Base-by-base conservation (phyloP, 1,284 basidiomycete genomes). In the Ceratobasidium sp. region DNA sequence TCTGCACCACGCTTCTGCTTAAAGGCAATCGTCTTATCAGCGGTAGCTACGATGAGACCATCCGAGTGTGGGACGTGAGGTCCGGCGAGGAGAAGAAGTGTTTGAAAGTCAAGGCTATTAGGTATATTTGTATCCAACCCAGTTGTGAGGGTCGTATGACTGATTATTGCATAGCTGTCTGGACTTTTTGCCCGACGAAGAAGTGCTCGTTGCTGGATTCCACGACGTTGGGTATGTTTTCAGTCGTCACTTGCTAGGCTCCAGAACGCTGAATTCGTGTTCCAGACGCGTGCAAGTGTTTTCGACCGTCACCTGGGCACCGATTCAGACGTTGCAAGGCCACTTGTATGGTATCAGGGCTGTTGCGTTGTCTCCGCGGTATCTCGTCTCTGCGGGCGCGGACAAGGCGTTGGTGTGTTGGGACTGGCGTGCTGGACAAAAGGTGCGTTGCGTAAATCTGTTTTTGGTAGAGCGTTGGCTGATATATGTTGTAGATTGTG, bases 141-240 rank as follows among this genome's bases (percentile, higher is more conserved):
- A 13, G n/a, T 12, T 23, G 61, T 57, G 12, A 15, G 12, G 10
- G 33, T n/a, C 1, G 12, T 50, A 59, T 33, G 26, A n/a, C 15
- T 57, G 50, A 64, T 42, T 20, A 28, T 20, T 20, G 54, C n/a
- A 96, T 62, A 94, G 94, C 77, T 97, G 96, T 84, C 90, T 97
- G 54, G 95, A 97, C 83, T 97, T 94, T 84, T 86, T 95, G 78
- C 89, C 91, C 0, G 92, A 94, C 62, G 93, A 96, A 85, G 92
- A 94, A 87, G 93, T 97, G 1, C 93, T 97, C 79, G 95, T 95
- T 12, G 94, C 95, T 28, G 96, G 96, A 0, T 95, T 96, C 84
- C 95, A 97, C 80, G 96, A 97, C 82, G 92, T 96, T 71, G 96
- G 96, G 89, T 93, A 84, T 28, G 91, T 85, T 33, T 33, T 33